Conservation (phyloP, 163 green algal species). For the Volvox carteri region DNA sequence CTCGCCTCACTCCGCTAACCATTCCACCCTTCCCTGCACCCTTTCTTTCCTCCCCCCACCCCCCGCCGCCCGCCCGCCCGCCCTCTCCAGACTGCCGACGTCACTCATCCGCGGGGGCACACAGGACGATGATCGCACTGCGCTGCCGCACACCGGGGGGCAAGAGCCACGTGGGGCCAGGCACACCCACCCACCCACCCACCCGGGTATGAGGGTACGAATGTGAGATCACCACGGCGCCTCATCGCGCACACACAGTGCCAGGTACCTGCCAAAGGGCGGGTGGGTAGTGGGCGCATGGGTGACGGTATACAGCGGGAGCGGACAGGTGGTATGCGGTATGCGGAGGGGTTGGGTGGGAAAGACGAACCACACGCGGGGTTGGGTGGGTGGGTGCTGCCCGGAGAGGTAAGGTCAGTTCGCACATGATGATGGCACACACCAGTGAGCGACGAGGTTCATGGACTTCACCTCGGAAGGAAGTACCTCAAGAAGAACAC, state of each 20-base stretch:
- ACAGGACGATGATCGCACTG: too few relatives aligned
- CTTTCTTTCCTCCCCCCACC: neutral
- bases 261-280: slow-evolving; percentile 64
- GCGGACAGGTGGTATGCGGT: neutral
- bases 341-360: neutral
- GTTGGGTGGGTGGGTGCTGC: neutral
- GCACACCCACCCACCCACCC: neutral
- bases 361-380: neutral
- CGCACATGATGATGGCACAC: neutral
- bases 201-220: neutral
- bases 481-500: too few relatives aligned
- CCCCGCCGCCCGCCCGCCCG: too few relatives aligned
- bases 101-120: neutral
- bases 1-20: neutral
- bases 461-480: too few relatives aligned
- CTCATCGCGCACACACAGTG: slow-evolving; percentile 74
- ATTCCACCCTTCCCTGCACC: too few relatives aligned
- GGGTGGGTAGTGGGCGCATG: neutral
- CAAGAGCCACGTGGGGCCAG: too few relatives aligned
- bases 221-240: slow-evolving; percentile 64
- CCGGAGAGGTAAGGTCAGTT: neutral
- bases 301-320: neutral
- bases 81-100: neutral
- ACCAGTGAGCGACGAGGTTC: too few relatives aligned
- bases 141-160: too few relatives aligned